Conservation (phyloP, 495 filamentous ascomycete species). For the Aspergillus ostianus region DNA sequence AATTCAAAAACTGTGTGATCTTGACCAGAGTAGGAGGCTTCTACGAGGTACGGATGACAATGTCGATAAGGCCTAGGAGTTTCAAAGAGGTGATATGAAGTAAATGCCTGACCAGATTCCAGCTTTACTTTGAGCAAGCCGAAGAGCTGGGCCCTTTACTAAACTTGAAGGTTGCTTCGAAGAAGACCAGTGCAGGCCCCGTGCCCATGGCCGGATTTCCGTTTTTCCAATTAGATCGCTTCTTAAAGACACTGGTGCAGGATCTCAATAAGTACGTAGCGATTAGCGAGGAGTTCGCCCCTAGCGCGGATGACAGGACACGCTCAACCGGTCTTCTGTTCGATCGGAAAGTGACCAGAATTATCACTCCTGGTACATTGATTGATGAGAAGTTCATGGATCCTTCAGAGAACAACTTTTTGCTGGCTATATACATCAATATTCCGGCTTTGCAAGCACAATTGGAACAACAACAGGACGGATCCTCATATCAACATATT, state of each 20-base stretch:
- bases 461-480: constrained; percentile 20
- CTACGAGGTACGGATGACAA: constrained; percentile 63
- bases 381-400: constrained; percentile 98
- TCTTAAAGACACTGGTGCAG: constrained; percentile 87
- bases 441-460: constrained; percentile 20
- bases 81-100: not conserved
- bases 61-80: not conserved
- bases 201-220: constrained; percentile 95
- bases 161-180: constrained; percentile 83
- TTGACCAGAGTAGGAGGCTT: constrained; percentile 91
- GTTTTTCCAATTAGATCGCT: constrained; percentile 85
- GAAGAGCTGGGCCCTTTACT: constrained; percentile 82
- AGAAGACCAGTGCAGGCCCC: constrained; percentile 68
- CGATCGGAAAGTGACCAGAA: constrained; percentile 77
- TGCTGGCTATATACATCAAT: constrained; percentile 70
- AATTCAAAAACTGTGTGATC: constrained; percentile 83
- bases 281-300: constrained; percentile 87
- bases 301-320: constrained; percentile 60
- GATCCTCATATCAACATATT: constrained; percentile 32
- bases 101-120: constrained; percentile 13
- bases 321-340: constrained; percentile 76
- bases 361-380: constrained; percentile 90
- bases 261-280: constrained; percentile 89
- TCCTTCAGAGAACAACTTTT: constrained; percentile 85
- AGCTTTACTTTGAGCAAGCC: constrained; percentile 91